These are phyloP conservation scores for Neofusicoccum cordaticola DNA, from an alignment of 2,329 filamentous ascomycete species.

Conservation along the genomic window DNA sequence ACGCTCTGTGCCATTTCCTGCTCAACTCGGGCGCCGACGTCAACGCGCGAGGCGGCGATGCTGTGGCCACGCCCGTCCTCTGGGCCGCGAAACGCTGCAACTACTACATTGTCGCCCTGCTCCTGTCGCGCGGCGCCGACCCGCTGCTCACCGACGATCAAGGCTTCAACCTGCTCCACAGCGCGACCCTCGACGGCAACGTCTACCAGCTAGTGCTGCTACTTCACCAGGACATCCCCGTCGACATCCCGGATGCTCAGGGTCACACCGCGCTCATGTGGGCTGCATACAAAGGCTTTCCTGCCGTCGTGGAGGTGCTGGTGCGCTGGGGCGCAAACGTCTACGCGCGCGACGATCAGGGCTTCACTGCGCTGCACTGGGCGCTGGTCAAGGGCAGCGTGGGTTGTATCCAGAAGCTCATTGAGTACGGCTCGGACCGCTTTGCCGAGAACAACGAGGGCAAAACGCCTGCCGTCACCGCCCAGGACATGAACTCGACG, in stretches of 20 bases:
- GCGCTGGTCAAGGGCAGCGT: slow-evolving; percentile 89
- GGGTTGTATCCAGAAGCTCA: slow-evolving; percentile 84
- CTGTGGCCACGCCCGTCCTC: slow-evolving; percentile 86
- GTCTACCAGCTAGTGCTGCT: slow-evolving; percentile 84
- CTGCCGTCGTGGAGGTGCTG: slow-evolving; percentile 86
- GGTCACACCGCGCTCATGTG: slow-evolving; percentile 97
- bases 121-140: slow-evolving; percentile 88
- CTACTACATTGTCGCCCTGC: slow-evolving; percentile 91
- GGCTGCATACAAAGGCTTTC: slow-evolving; percentile 97
- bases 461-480: slow-evolving; percentile 84
- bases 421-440: slow-evolving; percentile 93
- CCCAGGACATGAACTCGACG: slow-evolving; percentile 83
- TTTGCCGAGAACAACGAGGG: slow-evolving; percentile 86
- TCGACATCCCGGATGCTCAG: slow-evolving; percentile 84
- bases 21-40: slow-evolving; percentile 83
- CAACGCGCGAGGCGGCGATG: slow-evolving; percentile 94
- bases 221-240: slow-evolving; percentile 90
- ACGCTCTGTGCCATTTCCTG: slow-evolving; percentile 93
- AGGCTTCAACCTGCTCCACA: slow-evolving; percentile 96
- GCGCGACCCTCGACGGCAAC: slow-evolving; percentile 96
- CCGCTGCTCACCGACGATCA: slow-evolving; percentile 89
- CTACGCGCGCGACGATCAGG: slow-evolving; percentile 83
- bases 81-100: slow-evolving; percentile 97
- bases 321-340: slow-evolving; percentile 94
- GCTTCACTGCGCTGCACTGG: slow-evolving; percentile 95